These are phyloP conservation scores for Ogataea philodendri DNA, from an alignment of 805 yeast genomes.

Conservation along the genomic window DNA sequence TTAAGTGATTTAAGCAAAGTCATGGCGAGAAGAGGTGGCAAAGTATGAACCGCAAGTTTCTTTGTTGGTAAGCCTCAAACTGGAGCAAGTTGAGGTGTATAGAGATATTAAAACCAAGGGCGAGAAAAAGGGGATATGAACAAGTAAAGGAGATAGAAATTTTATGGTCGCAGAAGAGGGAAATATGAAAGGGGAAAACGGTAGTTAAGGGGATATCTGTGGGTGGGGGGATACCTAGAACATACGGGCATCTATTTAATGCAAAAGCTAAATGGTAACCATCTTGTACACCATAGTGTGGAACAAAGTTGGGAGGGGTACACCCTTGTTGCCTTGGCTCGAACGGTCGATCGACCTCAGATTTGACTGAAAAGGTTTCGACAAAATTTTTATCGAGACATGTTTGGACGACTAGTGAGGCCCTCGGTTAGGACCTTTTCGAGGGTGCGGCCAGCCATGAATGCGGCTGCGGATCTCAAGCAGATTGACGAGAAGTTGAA, in stretches of 20 bases:
- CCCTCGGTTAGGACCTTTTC: slow-evolving; percentile 12
- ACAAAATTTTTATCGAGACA: slow-evolving; percentile 10
- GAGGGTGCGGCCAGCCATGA: slow-evolving; percentile 5
- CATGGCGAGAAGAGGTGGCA: slow-evolving; percentile 7
- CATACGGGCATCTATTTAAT: too few relatives aligned
- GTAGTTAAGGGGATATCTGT: not conserved
- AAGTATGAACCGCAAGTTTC: too few relatives aligned
- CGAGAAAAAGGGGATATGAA: slow-evolving; percentile 12
- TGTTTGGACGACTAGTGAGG: slow-evolving; percentile 13
- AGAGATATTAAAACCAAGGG: too few relatives aligned
- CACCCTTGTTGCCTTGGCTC: too few relatives aligned
- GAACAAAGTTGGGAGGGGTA: too few relatives aligned
- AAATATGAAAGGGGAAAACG: not conserved
- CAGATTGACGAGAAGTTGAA: slow-evolving; percentile 16
- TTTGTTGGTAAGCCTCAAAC: too few relatives aligned
- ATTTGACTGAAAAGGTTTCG: slow-evolving; percentile 13
- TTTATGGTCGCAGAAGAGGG: slow-evolving; percentile 8
- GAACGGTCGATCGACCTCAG: slow-evolving; percentile 13
- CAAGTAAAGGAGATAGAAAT: slow-evolving; percentile 11
- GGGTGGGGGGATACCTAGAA: too few relatives aligned
- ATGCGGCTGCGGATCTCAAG: slow-evolving; percentile 10
- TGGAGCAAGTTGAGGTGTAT: too few relatives aligned
- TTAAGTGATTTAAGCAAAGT: slow-evolving; percentile 24
- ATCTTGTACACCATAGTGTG: too few relatives aligned
- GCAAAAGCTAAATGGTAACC: too few relatives aligned